A percentile compares a stretch with the other conserved stretches of the same genome.
Evolutionary conservation across 2,329 filamentous ascomycete genomes (phyloP).

Genomic region (Monosporascus sp.): DNA sequence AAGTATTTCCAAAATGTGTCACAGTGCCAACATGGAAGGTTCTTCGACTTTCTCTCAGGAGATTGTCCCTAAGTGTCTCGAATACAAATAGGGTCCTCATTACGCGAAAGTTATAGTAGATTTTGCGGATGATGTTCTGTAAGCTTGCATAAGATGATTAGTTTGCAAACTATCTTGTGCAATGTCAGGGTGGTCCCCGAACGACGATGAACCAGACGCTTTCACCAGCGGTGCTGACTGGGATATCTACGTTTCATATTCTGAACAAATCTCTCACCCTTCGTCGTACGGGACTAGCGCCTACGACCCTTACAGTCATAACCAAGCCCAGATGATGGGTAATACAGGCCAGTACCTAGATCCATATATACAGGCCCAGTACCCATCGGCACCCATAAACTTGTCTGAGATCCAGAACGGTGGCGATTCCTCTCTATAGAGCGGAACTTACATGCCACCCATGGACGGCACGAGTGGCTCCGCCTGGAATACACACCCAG

Average conservation of each 20-base stretch:
- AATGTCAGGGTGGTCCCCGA: neutral
- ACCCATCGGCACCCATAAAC: too few species aligned
- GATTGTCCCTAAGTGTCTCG: neutral
- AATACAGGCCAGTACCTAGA: neutral
- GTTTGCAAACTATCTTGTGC: neutral
- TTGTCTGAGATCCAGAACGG: too few species aligned
- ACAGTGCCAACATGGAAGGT: neutral
- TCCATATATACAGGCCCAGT: too few species aligned
- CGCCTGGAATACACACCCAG: neutral
- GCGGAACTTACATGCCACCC: neutral
- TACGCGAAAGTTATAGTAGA: neutral
- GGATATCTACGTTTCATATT: neutral
- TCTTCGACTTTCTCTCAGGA: neutral
- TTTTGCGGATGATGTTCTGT: neutral
- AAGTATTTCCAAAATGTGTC: neutral
- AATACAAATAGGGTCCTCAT: neutral
- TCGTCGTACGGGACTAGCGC: neutral
- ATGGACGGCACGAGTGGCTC: neutral
- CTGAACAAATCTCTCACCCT: fast-evolving
- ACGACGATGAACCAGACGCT: neutral
- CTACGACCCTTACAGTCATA: neutral
- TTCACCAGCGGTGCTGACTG: neutral
- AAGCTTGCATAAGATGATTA: neutral
- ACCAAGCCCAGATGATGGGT: neutral
- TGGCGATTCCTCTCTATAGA: neutral